Evolutionary conservation across 2,329 filamentous ascomycete species (phyloP), one percentile per base, ranked within the genome.

Genomic region (Aureobasidium sp.): DNA sequence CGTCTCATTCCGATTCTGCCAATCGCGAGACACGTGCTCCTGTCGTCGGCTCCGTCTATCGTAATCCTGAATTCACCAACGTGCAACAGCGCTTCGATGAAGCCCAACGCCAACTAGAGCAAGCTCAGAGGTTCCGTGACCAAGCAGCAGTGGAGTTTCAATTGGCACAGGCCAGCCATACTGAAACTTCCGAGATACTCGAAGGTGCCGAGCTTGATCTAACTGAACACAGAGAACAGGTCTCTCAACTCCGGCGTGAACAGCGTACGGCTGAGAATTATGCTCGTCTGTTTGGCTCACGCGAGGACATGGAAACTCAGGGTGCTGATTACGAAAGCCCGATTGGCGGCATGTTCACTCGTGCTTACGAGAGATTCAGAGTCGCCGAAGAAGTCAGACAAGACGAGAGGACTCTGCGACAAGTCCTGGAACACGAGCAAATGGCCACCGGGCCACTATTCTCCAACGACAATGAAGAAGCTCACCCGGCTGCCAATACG

Each of bases 281-380:
- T 62, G 68, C 71, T 55, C 71, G 78, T 11, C 67, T 80, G 0
- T 80, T 80, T 63, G 79, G 79, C 15, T 75, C 75, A 0, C 68
- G 77, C 12, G 78, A 80, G 64, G 77, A 80, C 12, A 71, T 80
- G 57, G 69, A 76, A n/a, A 73, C 72, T 3, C 70, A 73, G 62
- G 73, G 73, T n/a, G 77, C 79, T 3, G 74, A 77, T 36, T 80
- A 80, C 65, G 74, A 78, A 61, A 78, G 75, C n/a, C 79, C 79
- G 0, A 75, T 81, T 14, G 74, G 76, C 20, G 72, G 73, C 63
- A 77, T 81, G 76, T 81, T 78, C 67, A 74, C 70, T 20, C 67
- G 78, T 53, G 78, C 78, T 1, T 72, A 70, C 62, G 74, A 75
- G 20, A 71, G 77, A 7, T 79, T 79, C 65, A 71, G 72, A 36